Evolutionary conservation across 495 filamentous ascomycete genomes (phyloP), one percentile per base, ranked within the genome.

Genomic region (Neurospora discreta): DNA sequence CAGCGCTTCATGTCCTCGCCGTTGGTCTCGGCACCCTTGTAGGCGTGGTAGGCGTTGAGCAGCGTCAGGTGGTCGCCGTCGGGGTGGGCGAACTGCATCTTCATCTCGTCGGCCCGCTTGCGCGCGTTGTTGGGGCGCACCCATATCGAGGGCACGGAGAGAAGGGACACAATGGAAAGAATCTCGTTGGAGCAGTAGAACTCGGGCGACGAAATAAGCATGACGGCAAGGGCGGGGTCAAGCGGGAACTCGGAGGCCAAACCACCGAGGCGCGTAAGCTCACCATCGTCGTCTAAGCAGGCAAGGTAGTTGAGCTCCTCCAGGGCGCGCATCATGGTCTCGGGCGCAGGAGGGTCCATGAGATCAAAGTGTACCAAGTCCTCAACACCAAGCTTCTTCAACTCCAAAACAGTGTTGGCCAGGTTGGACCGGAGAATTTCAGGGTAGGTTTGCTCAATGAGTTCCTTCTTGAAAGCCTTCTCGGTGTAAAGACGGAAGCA

Each of bases 181-280:
- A 99, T 94, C 82, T 99, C 96, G 79, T 97, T 98, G 16, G 94
- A 97, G 86, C 96, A 99, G 83, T 94, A 97, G 82, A 98, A 99
- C 76, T 99, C 96, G 2, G 95, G 95, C 18, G 94, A 97, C 30
- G 90, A 92, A 79, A 98, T 98, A 69, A 99, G 86, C 96, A 99
- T 99, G 65, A 99, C 96, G 0, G 96, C 96, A 33, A 98, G 85
- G 1, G 93, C 90, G 5, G 96, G 96, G 78, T 99, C 96, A 10
- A 99, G 89, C 23, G 96, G 96, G 81, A 97, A 99, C 74, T 98
- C 93, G 7, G 96, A 97, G 3, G 96, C 96, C 67, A 97, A 84
- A 70, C 91, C 87, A 18, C 96, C 96, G 0, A 99, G 86, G 15
- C 82, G 80, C 1, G 96, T 99, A 20, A 99, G 86, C 73, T 96